Conservation (phyloP, 2,329 filamentous ascomycete genomes). For the Pseudocercospora macadamiae region DNA sequence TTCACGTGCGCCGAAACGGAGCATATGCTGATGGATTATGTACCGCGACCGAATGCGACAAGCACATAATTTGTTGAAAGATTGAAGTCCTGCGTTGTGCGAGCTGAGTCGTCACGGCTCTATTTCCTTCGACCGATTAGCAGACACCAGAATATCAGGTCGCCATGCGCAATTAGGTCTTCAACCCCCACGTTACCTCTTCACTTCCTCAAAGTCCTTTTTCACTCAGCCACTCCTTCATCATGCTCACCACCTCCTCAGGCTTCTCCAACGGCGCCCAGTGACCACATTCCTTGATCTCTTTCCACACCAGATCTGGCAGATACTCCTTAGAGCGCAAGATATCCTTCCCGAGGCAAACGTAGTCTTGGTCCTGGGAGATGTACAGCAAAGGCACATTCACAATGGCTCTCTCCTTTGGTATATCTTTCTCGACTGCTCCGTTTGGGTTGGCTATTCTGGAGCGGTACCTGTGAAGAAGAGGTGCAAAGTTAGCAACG, state of each 20-base stretch:
- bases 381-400: constrained; percentile 39
- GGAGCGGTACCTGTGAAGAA: not conserved
- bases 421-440: not conserved
- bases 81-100: too few species aligned
- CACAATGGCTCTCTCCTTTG: not conserved
- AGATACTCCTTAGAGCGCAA: constrained; percentile 26
- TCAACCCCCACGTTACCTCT: not conserved
- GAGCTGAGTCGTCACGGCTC: too few species aligned
- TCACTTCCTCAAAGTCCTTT: not conserved
- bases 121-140: too few species aligned
- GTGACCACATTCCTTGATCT: constrained; percentile 27
- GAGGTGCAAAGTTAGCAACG: not conserved
- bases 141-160: too few species aligned
- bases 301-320: constrained; percentile 26
- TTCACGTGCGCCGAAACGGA: too few species aligned
- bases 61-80: too few species aligned
- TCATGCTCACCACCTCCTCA: constrained; percentile 30
- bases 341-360: constrained; percentile 31
- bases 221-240: constrained; percentile 26
- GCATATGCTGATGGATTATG: too few species aligned
- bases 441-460: not conserved
- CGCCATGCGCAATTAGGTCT: not conserved
- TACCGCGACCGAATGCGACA: too few species aligned
- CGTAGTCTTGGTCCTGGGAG: constrained; percentile 32
- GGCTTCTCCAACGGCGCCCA: constrained; percentile 35